Percentiles rank a stretch among this genome's conserved stretches.
Conservation (phyloP, 805 yeast genomes). For the Kazachstania viticola region DNA sequence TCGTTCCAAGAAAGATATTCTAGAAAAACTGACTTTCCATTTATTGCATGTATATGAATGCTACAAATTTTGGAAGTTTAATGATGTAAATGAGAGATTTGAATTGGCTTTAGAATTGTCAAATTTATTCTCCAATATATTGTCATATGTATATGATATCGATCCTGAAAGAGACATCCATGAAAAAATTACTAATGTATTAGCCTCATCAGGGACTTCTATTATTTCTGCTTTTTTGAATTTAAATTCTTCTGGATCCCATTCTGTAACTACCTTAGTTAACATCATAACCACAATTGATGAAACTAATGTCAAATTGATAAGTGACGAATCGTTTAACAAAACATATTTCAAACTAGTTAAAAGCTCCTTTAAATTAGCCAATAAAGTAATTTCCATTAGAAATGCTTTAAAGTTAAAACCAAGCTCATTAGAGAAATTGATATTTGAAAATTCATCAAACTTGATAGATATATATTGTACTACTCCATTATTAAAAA, state of each 20-base stretch:
- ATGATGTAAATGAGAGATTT: slow-evolving; percentile 42
- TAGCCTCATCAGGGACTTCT: slow-evolving; percentile 39
- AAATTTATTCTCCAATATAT: slow-evolving; percentile 41
- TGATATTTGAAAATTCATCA: slow-evolving; percentile 45
- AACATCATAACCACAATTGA: slow-evolving; percentile 10
- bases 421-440: slow-evolving; percentile 56
- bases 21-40: slow-evolving; percentile 44
- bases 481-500: slow-evolving; percentile 32
- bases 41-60: slow-evolving; percentile 64
- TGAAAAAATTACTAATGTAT: slow-evolving; percentile 35
- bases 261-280: slow-evolving; percentile 25
- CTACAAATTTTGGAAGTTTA: slow-evolving; percentile 58
- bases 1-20: slow-evolving; percentile 40
- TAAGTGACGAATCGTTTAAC: slow-evolving; percentile 26
- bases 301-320: slow-evolving; percentile 12
- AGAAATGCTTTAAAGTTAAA: slow-evolving; percentile 37
- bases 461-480: slow-evolving; percentile 48
- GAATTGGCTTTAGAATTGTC: slow-evolving; percentile 48
- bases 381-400: slow-evolving; percentile 43
- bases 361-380: slow-evolving; percentile 40
- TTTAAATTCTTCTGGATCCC: slow-evolving; percentile 36
- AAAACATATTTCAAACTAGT: slow-evolving; percentile 30
- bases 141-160: slow-evolving; percentile 44
- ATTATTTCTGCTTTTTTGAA: slow-evolving; percentile 48
- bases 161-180: slow-evolving; percentile 31